phyloP scores from a whole-genome alignment of 345 rosid genomes.

The Ceriops zippeliana region DNA sequence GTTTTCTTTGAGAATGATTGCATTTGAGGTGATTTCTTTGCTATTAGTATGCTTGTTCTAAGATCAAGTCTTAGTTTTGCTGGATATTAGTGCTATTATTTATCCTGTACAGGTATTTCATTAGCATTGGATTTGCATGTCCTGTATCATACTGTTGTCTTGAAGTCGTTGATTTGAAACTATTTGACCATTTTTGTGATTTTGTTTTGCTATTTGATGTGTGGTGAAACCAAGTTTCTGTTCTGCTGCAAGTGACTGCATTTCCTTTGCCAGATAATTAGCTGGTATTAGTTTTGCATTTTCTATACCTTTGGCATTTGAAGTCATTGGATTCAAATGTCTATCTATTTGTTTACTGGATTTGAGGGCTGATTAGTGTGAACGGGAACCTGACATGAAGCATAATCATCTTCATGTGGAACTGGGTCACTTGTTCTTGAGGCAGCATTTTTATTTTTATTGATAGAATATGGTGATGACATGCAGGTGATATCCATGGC shows the following conservation, averaged over 20 bases:
- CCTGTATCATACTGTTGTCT: too few relatives aligned
- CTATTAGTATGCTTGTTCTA: neutral
- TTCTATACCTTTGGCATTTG: neutral
- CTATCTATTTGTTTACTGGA: neutral
- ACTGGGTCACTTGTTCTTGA: neutral
- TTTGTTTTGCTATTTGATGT: neutral
- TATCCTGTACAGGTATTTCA: too few relatives aligned
- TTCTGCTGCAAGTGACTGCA: neutral
- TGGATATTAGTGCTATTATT: too few relatives aligned
- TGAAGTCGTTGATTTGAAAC: too few relatives aligned
- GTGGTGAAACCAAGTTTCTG: neutral
- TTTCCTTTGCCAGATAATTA: too few relatives aligned
- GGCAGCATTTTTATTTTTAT: neutral
- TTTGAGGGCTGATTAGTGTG: neutral
- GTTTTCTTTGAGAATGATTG: neutral
- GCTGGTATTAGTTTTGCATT: too few relatives aligned
- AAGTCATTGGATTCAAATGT: constrained; percentile 6
- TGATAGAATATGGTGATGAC: constrained; percentile 23
- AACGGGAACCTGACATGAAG: neutral
- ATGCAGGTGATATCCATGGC: constrained; percentile 80
- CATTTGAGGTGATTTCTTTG: too few relatives aligned
- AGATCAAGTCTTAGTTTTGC: neutral
- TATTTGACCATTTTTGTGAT: too few relatives aligned
- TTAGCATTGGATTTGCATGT: too few relatives aligned
- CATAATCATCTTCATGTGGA: neutral